Base-by-base conservation (phyloP, 1,284 basidiomycete genomes). In the Sanghuangporus weigelae region DNA sequence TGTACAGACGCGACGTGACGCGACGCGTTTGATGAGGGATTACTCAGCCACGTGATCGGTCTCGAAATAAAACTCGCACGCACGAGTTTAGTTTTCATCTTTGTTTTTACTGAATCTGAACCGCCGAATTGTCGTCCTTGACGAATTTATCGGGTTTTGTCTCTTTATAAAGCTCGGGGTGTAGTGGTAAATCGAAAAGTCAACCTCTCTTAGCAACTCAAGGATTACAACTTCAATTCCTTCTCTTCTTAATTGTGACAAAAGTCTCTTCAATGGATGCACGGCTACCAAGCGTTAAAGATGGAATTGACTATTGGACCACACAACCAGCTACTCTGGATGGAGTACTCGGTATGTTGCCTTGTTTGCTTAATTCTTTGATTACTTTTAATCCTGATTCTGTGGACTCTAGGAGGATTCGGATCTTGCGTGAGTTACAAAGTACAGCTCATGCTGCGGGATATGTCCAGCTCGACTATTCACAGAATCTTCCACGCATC, bases 401-500 rank as follows among this genome's bases (percentile, higher is more conserved):
- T 62, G 67, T 14, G 12, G 10, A 12, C 44, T 59, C 63, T 80
- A 74, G 90, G 90, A 62, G 90, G 90, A 48, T 91, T 82, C 73
- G 90, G 90, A 51, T 80, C 79, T 60, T 90, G 89, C 73, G 90
- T 90, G 78, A 70, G 72, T 72, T 46, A n/a, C 60, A 49, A 40
- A 64, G 59, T 57, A 19, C n/a, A 36, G 60, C 60, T 46, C 63
- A 16, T 50, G 35, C 62, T 57, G 54, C 54, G 59, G 21, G 44
- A 42, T 8, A n/a, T 35, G 40, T 57, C 65, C 21, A 69, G 21
- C 42, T 50, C 60, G 68, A 3, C 42, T 38, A n/a, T 56, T 36
- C n/a, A 35, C 66, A 95, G 92, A 84, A 92, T 49, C 81, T 96
- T 7, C 95, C 95, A 0, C 84, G 94, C 55, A 80, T 97, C 67